Evolutionary conservation across 2,329 filamentous ascomycete species (phyloP), one percentile per base, ranked within the genome.

Genomic region (Xylariaceae sp.): DNA sequence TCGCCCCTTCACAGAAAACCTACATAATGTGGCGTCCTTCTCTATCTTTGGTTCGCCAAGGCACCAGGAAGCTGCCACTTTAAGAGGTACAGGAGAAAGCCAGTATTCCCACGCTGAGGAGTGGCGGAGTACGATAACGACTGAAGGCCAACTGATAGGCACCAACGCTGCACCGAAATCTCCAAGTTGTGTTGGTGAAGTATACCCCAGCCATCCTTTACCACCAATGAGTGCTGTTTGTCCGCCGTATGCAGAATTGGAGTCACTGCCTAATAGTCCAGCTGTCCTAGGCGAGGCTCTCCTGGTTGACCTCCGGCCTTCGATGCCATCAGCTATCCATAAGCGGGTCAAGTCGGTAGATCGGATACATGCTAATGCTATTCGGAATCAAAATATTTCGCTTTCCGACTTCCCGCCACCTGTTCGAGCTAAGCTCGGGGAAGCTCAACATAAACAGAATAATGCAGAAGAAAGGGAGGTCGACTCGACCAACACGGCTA

Each of bases 11-110:
- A 64, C 70, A 3, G 77, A 79, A 45, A 73, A 72, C 16, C 70
- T 75, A 30, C 72, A 75, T 10, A 75, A 78, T 23, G 67, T 71
- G 1, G 72, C 77, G 1, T 77, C 77, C 1, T 81, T 80, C 55
- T 77, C 76, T 56, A 72, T 80, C 24, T 80, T 81, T 58, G 78
- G 77, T 1, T 69, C 72, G 23, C 48, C 43, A 7, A 50, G 53
- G n/a, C 47, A 27, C 18, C 46, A 48, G 27, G 39, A 33, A 45
- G 15, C 23, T 36, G 53, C 23, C 36, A 23, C 26, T 20, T 50
- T 21, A 53, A 53, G 8, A 13, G 46, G 21, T 33, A 39, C 4
- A 24, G 48, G 23, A 39, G 43, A 27, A 41, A 50, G 41, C 6
- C 42, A 43, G 8, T 36, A 59, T 30, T 36, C 48, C 8, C 33